Evolutionary conservation across 2,329 filamentous ascomycete genomes (phyloP), one percentile per base, ranked within the genome.

Genomic region (Phialocephala sp.): DNA sequence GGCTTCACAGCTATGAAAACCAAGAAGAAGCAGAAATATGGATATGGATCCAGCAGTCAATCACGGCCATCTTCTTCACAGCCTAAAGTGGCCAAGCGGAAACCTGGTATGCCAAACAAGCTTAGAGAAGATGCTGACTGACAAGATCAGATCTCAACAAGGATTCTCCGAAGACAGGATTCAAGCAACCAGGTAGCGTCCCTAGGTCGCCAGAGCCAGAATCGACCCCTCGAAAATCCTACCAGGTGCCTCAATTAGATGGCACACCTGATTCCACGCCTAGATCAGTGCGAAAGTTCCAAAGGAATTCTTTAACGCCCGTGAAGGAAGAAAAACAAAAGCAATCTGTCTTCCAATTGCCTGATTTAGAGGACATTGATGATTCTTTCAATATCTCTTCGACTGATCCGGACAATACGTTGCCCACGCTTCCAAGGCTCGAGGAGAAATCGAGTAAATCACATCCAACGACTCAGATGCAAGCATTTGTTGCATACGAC

Each of bases 401-500:
- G 11, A 50, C 61, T 11, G n/a, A 39, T 55, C 39, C 59, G 24
- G n/a, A 50, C 24, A 27, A 37, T 12, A 24, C 32, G 18, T 12
- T 50, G 18, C 58, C 43, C 2, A 59, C 24, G 14, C 22, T 39
- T 43, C 27, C 54, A 1, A 39, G 54, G 18, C 43, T 37, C 1
- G 50, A 56, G 15, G 50, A 55, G 24, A n/a, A 22, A 22, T 14
- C 43, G 8, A 45, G 24, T 2, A 50, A 60, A 9, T 62, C 64
- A 35, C 20, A 39, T 22, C 64, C 59, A n/a, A 35, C 52, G 11
- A 68, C 64, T 11, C 66, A 63, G 59, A 50, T 32, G 22, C 59
- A 62, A 27, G 20, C 24, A 8, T 69, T 71, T 64, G 66, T 62
- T 54, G 54, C 61, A 24, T 47, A 58, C 22, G 60, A 64, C 8